A percentile compares a stretch with the other conserved stretches of the same genome.
phyloP scores from a whole-genome alignment of 139 green algal genomes.

The Limnomonas spitsbergensis region DNA sequence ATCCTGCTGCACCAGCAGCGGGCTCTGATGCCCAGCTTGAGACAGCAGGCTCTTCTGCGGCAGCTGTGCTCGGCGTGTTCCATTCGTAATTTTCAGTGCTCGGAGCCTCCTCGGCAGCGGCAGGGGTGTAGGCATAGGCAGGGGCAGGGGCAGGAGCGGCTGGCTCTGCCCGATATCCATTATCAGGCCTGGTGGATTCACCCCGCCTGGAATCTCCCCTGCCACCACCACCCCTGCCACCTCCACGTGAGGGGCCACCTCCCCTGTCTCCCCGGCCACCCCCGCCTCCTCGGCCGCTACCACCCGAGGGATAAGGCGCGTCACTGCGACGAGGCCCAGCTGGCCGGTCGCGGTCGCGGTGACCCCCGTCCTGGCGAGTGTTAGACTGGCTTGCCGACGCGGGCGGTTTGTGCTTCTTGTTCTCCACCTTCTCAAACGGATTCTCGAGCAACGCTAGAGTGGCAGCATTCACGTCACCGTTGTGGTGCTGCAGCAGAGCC shows the following conservation, averaged over 20 bases:
- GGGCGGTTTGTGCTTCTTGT: slow-evolving; percentile 6
- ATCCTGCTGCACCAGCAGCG: neutral
- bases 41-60: neutral
- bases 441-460: slow-evolving; percentile 4
- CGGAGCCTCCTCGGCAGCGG: neutral
- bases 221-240: neutral
- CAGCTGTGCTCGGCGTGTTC: neutral
- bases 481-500: neutral
- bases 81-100: neutral
- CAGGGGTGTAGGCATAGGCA: neutral
- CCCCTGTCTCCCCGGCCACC: neutral
- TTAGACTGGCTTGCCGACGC: neutral
- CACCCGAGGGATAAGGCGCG: neutral
- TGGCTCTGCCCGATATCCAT: neutral
- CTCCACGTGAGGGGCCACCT: too few relatives aligned
- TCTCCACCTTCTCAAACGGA: slow-evolving; percentile 9
- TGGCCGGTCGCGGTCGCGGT: neutral
- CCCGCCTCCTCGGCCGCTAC: neutral
- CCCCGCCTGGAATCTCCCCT: neutral
- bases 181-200: neutral
- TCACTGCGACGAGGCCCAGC: neutral
- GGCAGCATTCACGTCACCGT: slow-evolving; percentile 6
- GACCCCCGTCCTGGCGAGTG: neutral
- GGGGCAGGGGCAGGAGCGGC: neutral
- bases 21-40: neutral